Evolutionary conservation across 495 filamentous ascomycete genomes (phyloP).

Genomic region (Hamigera avellanea): DNA sequence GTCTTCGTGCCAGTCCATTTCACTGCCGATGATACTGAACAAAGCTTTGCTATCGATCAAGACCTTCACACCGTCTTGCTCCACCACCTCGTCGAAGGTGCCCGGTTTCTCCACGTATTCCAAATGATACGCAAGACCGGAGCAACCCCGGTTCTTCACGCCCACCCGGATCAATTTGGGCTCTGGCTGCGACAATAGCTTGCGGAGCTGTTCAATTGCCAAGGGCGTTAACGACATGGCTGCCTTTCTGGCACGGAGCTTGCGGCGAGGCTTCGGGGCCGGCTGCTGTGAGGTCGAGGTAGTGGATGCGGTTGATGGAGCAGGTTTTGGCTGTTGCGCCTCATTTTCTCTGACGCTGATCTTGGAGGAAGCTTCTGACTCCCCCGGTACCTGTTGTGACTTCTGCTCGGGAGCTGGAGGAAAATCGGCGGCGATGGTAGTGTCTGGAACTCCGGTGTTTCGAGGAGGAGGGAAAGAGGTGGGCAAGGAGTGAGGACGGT

Average conservation of each 20-base stretch:
- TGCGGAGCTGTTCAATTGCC: conserved; percentile 65
- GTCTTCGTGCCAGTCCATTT: conserved; percentile 99
- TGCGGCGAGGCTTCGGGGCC: conserved; percentile 40
- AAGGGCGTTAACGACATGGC: conserved; percentile 74
- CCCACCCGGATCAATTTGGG: conserved; percentile 90
- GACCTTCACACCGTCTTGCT: conserved; percentile 93
- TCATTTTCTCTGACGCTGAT: conserved; percentile 46
- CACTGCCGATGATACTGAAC: conserved; percentile 94
- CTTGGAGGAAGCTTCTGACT: conserved; percentile 8
- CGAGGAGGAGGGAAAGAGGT: conserved; percentile 54
- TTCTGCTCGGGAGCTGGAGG: conserved; percentile 12
- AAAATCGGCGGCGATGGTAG: conserved; percentile 51
- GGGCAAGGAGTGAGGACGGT: conserved; percentile 62
- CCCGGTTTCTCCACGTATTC: conserved; percentile 90
- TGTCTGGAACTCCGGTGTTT: conserved; percentile 52
- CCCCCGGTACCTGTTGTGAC: conserved; percentile 11
- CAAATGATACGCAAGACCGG: conserved; percentile 86
- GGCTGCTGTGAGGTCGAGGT: conserved; percentile 24
- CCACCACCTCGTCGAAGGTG: conserved; percentile 81
- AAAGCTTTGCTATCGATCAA: conserved; percentile 93
- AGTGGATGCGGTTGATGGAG: conserved; percentile 18
- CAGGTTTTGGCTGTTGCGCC: conserved; percentile 47
- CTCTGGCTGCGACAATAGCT: conserved; percentile 65
- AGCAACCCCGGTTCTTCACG: conserved; percentile 92
- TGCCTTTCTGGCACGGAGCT: conserved; percentile 76